These are phyloP conservation scores for Glomus cerebriforme DNA, from an alignment of 192 early-diverging fungal species.

Conservation along the genomic window DNA sequence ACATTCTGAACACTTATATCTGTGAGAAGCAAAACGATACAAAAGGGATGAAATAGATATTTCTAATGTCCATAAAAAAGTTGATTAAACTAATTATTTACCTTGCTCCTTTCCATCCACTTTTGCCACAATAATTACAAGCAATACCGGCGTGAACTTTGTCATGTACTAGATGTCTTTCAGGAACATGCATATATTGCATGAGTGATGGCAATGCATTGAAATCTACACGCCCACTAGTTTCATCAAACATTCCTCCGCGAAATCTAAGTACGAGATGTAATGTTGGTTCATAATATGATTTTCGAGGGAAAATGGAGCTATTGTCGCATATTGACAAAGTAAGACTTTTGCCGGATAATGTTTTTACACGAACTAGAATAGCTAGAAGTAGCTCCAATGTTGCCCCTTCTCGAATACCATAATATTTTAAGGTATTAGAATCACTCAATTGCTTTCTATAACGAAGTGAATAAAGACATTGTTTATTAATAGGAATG, in stretches of 20 bases:
- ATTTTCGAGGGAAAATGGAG: background rate
- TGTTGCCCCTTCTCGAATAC: conserved; percentile 66
- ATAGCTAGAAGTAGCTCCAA: background rate
- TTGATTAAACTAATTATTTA: conserved; percentile 18
- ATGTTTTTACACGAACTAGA: background rate
- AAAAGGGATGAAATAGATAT: background rate
- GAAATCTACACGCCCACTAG: conserved; percentile 3
- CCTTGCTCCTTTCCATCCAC: conserved; percentile 21
- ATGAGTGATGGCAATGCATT: conserved; percentile 20
- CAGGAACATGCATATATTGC: conserved; percentile 15
- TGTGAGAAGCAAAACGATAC: background rate
- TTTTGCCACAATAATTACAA: conserved; percentile 24
- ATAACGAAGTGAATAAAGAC: conserved; percentile 59
- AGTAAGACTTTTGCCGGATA: background rate
- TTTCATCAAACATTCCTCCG: conserved; percentile 40
- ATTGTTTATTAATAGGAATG: conserved; percentile 68
- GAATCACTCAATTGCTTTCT: conserved; percentile 75
- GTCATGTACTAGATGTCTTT: background rate
- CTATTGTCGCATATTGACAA: background rate
- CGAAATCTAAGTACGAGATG: conserved; percentile 68
- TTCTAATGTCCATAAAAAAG: background rate
- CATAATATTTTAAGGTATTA: conserved; percentile 66
- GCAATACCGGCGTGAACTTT: conserved; percentile 8
- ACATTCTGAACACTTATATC: conserved; percentile 21
- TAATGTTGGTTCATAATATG: conserved; percentile 40